Evolutionary conservation across 371 early-diverging fungal genomes (phyloP), one percentile per base, ranked within the genome.

Genomic region (Zopfochytrium polystomum): DNA sequence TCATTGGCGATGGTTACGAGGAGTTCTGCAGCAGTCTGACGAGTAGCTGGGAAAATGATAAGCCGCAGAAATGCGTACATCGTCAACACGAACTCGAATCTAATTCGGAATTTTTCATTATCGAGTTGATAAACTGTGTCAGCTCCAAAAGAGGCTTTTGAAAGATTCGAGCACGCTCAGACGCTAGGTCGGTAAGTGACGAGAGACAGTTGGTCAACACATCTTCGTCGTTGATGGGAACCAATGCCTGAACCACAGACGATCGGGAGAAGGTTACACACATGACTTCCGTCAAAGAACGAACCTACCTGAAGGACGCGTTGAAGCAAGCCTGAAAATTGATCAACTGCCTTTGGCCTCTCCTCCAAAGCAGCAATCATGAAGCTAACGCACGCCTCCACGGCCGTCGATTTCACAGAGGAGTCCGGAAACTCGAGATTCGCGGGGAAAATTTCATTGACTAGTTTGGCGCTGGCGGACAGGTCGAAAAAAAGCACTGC

Each of bases 11-110:
- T 65, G 31, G 95, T 91, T 66, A 95, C 72, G 68, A 95, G 72
- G 42, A 97, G 78, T 73, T 96, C 98, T 29, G 95, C 68, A 29
- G 91, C 88, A 23, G 88, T 86, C 66, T 94, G 93, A 52, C 93
- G 87, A 5, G 89, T 87, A 32, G 71, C 71, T 43, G 57, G 23
- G 23, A 35, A 11, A 34, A 18, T 33, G 9, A 20, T 20, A 5
- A 58, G 35, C 45, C 35, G 50, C 49, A 18, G 11, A 29, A n/a
- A 53, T 26, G 44, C 15, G 42, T 22, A 23, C 6, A 26, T 6
- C 29, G 35, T 6, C 32, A 35, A 15, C 25, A 3, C n/a, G 29
- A 59, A 60, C 70, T 44, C 52, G 38, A 44, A 22, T 77, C 82
- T 4, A 76, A 51, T 4, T 67, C 58, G 35, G 77, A 81, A 69